These are phyloP conservation scores for Pleodorina starrii DNA, from an alignment of 139 green algal genomes.

Conservation along the genomic window DNA sequence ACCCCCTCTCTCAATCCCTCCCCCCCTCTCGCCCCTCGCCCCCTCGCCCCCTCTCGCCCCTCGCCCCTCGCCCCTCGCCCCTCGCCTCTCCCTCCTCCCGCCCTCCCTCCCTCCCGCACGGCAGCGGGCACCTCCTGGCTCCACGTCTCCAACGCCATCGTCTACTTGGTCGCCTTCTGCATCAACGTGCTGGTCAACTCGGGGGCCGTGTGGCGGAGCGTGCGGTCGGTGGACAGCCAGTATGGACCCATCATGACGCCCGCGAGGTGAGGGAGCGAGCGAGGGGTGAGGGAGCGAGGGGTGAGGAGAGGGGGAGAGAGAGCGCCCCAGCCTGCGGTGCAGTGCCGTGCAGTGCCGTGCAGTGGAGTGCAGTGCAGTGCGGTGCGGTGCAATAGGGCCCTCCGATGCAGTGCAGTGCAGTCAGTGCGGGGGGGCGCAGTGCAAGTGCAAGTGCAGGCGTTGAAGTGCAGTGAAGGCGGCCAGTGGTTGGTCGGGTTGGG, in stretches of 20 bases:
- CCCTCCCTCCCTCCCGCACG: not conserved
- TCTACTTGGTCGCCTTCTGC: constrained; percentile 16
- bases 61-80: not conserved
- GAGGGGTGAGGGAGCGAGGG: not conserved
- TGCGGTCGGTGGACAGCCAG: not conserved
- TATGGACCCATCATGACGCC: constrained; percentile 30
- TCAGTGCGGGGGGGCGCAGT: too few species aligned
- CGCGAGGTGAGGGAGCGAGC: not conserved
- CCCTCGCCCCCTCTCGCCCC: not conserved
- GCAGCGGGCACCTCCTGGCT: constrained; percentile 9
- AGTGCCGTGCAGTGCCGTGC: too few species aligned
- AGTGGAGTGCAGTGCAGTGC: too few species aligned
- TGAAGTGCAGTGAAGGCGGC: too few species aligned
- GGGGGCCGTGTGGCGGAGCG: constrained; percentile 14
- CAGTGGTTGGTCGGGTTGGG: too few species aligned
- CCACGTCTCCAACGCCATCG: constrained; percentile 10
- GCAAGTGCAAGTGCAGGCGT: too few species aligned
- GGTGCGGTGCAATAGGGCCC: too few species aligned
- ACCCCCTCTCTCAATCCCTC: not conserved
- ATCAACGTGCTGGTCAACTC: constrained; percentile 35
- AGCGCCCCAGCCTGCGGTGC: too few species aligned
- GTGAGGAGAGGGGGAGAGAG: not conserved
- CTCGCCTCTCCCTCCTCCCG: not conserved
- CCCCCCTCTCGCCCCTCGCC: too few species aligned
- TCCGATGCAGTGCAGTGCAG: too few species aligned